A percentile compares a stretch with the other conserved stretches of the same genome.
Conservation (phyloP, 176 grass and related monocot genomes). For the Hsuehochloa calcarea region DNA sequence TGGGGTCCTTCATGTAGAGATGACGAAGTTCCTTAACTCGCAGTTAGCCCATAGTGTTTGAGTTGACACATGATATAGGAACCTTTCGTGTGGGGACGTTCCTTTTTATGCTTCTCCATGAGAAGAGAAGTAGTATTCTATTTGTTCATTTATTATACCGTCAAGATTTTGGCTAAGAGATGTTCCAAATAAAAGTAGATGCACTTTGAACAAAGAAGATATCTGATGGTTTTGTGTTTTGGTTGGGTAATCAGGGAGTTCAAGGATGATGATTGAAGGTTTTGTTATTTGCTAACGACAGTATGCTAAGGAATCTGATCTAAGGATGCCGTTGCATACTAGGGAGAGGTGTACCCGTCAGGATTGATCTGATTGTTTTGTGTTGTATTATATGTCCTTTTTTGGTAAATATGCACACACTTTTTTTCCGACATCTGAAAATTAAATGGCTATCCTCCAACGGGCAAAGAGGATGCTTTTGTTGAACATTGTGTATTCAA, state of each 20-base stretch:
- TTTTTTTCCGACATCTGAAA: background rate
- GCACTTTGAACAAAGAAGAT: background rate
- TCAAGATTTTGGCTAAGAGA: background rate
- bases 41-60: background rate
- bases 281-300: background rate
- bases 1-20: conserved; percentile 2
- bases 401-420: conserved; percentile 33
- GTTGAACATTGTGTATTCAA: background rate
- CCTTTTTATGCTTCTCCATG: background rate
- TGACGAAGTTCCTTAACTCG: background rate
- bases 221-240: conserved; percentile 1
- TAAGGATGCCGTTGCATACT: background rate
- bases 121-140: background rate
- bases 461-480: background rate
- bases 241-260: conserved; percentile 26
- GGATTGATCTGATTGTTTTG: conserved; percentile 27
- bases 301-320: conserved; percentile 11
- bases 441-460: background rate
- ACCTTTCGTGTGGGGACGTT: background rate
- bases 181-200: background rate
- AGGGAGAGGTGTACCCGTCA: conserved; percentile 20
- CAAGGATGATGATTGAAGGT: conserved; percentile 33
- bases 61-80: background rate
- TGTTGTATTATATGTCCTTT: conserved; percentile 28
- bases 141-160: background rate